phyloP scores from a whole-genome alignment of 768 basidiomycete genomes.

The Phaeolepiota aurea region DNA sequence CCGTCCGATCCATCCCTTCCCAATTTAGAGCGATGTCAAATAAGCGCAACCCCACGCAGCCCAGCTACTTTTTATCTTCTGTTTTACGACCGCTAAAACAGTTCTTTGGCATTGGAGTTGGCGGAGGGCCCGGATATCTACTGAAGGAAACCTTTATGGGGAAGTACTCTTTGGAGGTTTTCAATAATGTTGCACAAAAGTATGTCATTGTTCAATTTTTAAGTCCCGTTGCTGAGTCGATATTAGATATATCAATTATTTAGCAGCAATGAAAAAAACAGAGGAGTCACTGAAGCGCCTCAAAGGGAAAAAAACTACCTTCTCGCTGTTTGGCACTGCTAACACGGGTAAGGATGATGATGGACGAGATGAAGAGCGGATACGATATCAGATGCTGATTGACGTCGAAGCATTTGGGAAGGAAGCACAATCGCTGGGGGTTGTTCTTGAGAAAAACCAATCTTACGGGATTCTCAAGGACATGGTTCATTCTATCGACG shows the following conservation, averaged over 20 bases:
- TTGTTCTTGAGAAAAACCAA: constrained; percentile 45
- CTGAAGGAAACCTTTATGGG: constrained; percentile 48
- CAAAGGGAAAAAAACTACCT: constrained; percentile 72
- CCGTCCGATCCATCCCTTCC: constrained; percentile 81
- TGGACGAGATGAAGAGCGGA: constrained; percentile 81
- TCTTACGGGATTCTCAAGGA: constrained; percentile 49
- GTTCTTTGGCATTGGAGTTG: constrained; percentile 58
- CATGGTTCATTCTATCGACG: constrained; percentile 44
- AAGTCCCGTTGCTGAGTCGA: not conserved
- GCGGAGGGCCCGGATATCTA: constrained; percentile 50
- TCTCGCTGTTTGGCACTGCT: constrained; percentile 69
- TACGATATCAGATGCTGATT: constrained; percentile 71
- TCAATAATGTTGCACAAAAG: constrained; percentile 65
- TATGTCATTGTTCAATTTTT: no score
- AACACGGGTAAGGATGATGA: constrained; percentile 50
- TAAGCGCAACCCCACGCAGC: constrained; percentile 62
- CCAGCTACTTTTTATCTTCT: constrained; percentile 79
- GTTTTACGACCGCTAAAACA: constrained; percentile 74
- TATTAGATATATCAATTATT: constrained; percentile 67
- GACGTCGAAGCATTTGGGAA: constrained; percentile 82
- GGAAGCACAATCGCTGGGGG: constrained; percentile 65
- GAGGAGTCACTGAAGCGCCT: constrained; percentile 82
- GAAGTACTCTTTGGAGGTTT: constrained; percentile 51
- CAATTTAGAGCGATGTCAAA: constrained; percentile 84
- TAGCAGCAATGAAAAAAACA: constrained; percentile 83